Evolutionary conservation across 495 filamentous ascomycete genomes (phyloP), one percentile per base, ranked within the genome.

Genomic region (Astrocystis sublimbata): DNA sequence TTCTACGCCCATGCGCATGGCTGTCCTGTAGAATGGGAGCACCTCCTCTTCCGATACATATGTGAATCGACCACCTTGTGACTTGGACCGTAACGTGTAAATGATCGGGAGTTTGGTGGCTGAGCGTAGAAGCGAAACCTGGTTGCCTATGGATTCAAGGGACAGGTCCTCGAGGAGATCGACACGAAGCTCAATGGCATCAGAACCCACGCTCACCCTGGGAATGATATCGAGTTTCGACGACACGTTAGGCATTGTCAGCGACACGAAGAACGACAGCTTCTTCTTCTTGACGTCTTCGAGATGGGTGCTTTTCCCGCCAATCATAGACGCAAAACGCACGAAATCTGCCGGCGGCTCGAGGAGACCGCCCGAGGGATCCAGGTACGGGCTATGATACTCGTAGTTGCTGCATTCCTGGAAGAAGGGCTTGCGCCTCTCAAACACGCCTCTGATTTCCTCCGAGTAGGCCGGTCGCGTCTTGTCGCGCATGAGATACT

Each of bases 391-490:
- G 75, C 89, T 93, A 78, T 92, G 87, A 78, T 96, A 97, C 68
- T 96, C 91, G 71, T 90, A 89, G 73, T 97, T 98, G 78, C 93
- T 97, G 81, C 94, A 98, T 67, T 93, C 88, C 58, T 89, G 80
- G 76, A 90, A 98, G 87, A 91, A 96, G 2, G 92, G 91, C 75
- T 93, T 94, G 15, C 94, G 87, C 47, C 96, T 89, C 47, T 92
- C 79, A 84, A 93, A 98, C 30, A 99, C 94, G 1, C 86, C 88
- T 78, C 91, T 86, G 83, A 97, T 96, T 62, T 98, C 90, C 66
- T 96, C 94, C 13, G 92, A 86, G 71, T 96, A 98, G 30, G 94
- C 96, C 8, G 94, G 94, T 1, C 94, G 85, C 19, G 90, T 91
- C 78, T 96, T 91, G 77, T 99, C 94, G 35, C 89, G 83, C 64